Evolutionary conservation across 169 alveolate species (phyloP).

Genomic region (Plasmodium vivax): DNA sequence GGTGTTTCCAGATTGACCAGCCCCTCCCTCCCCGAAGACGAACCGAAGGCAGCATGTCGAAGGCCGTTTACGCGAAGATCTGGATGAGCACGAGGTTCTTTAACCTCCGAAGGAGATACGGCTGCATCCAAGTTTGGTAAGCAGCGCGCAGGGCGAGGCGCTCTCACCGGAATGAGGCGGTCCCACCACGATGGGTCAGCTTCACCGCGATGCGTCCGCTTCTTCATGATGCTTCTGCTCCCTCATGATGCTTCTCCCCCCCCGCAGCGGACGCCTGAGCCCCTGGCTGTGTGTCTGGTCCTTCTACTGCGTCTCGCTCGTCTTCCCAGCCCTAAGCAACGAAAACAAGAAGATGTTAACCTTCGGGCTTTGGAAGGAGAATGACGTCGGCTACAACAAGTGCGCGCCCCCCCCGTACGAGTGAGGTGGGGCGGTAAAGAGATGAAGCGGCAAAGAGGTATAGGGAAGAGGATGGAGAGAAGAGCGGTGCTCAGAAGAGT

Average conservation of each 20-base stretch:
- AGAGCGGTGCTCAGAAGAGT: no score
- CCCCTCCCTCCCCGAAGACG: neutral
- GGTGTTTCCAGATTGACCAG: neutral
- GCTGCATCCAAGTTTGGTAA: constrained; percentile 85
- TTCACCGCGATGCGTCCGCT: neutral
- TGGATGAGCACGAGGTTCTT: constrained; percentile 86
- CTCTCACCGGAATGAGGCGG: neutral
- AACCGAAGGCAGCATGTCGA: constrained; percentile 74
- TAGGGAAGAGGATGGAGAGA: no score
- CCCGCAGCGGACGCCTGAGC: constrained; percentile 77
- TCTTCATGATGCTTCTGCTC: neutral
- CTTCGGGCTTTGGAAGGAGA: constrained; percentile 82
- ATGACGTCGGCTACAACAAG: constrained; percentile 83
- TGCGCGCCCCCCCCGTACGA: constrained; percentile 75
- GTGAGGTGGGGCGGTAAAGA: neutral
- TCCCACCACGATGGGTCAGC: no score
- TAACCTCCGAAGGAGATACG: constrained; percentile 82
- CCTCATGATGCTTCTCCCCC: neutral
- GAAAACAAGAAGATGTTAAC: constrained; percentile 77
- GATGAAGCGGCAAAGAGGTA: no score
- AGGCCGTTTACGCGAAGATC: constrained; percentile 84
- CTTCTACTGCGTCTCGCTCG: constrained; percentile 75
- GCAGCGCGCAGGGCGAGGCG: neutral
- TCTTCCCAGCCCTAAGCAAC: constrained; percentile 78
- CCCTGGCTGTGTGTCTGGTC: constrained; percentile 81